These are phyloP conservation scores for Malus hybrid DNA, from an alignment of 331 rosid genomes.

Conservation along the genomic window DNA sequence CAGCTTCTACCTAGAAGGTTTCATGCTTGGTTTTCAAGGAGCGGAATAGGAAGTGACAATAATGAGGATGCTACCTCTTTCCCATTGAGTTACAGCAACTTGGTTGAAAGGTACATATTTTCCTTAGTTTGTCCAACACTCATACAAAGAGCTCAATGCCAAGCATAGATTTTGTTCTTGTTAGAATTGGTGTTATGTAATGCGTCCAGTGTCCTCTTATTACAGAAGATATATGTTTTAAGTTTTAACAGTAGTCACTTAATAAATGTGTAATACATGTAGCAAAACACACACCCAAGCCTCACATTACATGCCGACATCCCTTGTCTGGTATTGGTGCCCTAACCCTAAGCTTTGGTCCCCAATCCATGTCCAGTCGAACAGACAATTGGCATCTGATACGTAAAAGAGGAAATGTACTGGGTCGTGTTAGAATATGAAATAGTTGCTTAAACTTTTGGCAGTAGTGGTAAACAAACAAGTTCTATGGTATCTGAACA, in stretches of 20 bases:
- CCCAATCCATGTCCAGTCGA: not conserved
- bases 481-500: too few relatives aligned
- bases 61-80: conserved; percentile 56
- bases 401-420: not conserved
- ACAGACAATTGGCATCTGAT: not conserved
- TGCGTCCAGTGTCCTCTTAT: not conserved
- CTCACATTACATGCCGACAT: not conserved
- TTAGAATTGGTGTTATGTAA: not conserved
- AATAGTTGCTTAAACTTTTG: not conserved
- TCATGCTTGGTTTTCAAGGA: conserved; percentile 85
- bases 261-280: not conserved
- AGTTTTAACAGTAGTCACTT: not conserved
- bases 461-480: not conserved
- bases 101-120: conserved; percentile 55
- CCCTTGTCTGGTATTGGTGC: not conserved
- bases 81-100: conserved; percentile 50
- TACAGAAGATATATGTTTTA: not conserved
- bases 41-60: conserved; percentile 26
- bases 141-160: not conserved
- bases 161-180: not conserved
- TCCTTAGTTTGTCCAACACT: not conserved
- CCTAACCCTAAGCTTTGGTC: not conserved
- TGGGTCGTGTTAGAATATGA: not conserved
- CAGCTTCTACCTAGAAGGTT: conserved; percentile 85
- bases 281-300: not conserved